phyloP scores from a whole-genome alignment of 768 basidiomycete genomes.

The Coprinellus micaceus region DNA sequence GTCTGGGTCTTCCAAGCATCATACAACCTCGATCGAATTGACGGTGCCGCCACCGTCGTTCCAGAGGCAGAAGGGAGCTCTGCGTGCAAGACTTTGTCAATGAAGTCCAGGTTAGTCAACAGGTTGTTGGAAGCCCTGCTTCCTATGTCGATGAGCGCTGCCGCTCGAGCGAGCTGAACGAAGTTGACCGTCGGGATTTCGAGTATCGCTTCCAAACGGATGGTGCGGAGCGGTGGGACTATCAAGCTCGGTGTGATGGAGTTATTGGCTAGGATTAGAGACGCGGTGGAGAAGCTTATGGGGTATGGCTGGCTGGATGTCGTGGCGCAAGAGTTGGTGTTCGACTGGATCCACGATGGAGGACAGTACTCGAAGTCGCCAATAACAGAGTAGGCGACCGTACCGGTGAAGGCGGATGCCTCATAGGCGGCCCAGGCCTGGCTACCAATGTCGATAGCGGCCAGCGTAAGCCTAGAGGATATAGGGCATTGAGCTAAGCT shows the following conservation, averaged over 20 bases:
- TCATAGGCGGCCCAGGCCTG: not conserved
- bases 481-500: not conserved
- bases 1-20: conserved; percentile 7
- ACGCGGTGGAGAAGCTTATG: not conserved
- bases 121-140: conserved; percentile 23
- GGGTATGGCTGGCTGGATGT: not conserved
- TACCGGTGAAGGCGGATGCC: conserved; percentile 9
- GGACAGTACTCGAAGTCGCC: conserved; percentile 18
- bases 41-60: not conserved
- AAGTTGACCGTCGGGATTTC: conserved; percentile 13
- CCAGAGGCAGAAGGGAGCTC: not conserved
- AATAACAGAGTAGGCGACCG: conserved; percentile 11
- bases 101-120: conserved; percentile 13
- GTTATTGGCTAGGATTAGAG: not conserved
- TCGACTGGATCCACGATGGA: conserved; percentile 10
- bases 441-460: not conserved
- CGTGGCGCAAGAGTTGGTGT: conserved; percentile 10
- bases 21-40: not conserved
- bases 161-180: conserved; percentile 19
- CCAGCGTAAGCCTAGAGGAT: not conserved
- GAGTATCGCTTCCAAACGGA: not conserved
- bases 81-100: not conserved
- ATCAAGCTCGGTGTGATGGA: not conserved
- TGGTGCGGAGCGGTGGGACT: not conserved
- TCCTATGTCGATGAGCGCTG: conserved; percentile 21